phyloP scores from a whole-genome alignment of 345 rosid species.

The Lepidium sativum region DNA sequence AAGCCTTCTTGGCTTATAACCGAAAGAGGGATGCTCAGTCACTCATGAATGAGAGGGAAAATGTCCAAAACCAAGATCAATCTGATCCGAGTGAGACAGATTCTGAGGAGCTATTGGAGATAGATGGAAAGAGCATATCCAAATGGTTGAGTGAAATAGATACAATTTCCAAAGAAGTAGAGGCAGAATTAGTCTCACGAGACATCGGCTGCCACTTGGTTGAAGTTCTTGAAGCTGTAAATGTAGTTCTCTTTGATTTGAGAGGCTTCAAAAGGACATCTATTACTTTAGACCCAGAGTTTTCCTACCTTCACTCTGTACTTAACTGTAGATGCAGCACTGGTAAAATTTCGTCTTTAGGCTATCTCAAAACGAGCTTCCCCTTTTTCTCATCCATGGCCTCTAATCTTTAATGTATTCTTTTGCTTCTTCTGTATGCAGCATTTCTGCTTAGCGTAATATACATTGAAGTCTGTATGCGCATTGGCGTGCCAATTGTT shows the following conservation, averaged over 20 bases:
- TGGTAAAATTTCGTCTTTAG: constrained; percentile 41
- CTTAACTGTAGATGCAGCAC: constrained; percentile 68
- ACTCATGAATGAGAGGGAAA: constrained; percentile 40
- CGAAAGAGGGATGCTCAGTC: constrained; percentile 52
- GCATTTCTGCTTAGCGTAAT: constrained; percentile 87
- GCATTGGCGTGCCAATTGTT: constrained; percentile 65
- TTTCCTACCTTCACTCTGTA: constrained; percentile 69
- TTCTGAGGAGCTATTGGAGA: constrained; percentile 44
- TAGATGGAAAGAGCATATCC: constrained; percentile 52
- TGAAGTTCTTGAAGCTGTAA: constrained; percentile 78
- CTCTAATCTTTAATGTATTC: not conserved
- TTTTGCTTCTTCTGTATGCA: constrained; percentile 23
- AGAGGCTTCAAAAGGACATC: constrained; percentile 73
- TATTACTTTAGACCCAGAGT: constrained; percentile 53
- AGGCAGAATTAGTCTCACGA: constrained; percentile 70
- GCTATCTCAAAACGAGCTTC: constrained; percentile 6
- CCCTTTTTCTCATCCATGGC: not conserved
- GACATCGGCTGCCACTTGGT: constrained; percentile 74
- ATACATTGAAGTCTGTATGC: constrained; percentile 83
- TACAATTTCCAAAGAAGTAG: constrained; percentile 62
- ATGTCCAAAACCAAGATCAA: constrained; percentile 21
- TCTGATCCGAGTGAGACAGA: constrained; percentile 31
- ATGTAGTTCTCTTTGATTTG: constrained; percentile 63
- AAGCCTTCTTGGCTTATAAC: constrained; percentile 54
- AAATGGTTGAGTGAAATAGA: constrained; percentile 69